Percentiles rank a stretch among this genome's conserved stretches.
These are phyloP conservation scores for Thoreauomyces humboldtii DNA, from an alignment of 192 early-diverging fungal genomes.

Conservation along the genomic window DNA sequence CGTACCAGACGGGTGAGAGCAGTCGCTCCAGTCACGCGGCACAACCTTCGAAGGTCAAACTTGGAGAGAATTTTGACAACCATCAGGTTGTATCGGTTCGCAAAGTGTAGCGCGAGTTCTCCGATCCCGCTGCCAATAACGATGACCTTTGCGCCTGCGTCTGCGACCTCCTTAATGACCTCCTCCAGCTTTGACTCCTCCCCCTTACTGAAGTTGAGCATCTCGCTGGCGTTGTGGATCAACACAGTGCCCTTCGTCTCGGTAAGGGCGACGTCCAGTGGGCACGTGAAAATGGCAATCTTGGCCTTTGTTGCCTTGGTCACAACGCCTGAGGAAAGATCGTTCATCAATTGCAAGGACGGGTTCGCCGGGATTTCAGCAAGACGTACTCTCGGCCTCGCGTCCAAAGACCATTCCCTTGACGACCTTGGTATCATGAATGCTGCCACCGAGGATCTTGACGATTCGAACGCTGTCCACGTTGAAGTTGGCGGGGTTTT, in stretches of 20 bases:
- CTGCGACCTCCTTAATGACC: slow-evolving; percentile 82
- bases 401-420: slow-evolving; percentile 97
- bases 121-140: slow-evolving; percentile 87
- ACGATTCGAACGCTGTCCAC: slow-evolving; percentile 95
- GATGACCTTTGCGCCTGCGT: slow-evolving; percentile 87
- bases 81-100: slow-evolving; percentile 88
- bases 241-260: slow-evolving; percentile 99
- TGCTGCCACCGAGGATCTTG: slow-evolving; percentile 90
- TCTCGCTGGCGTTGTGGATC: slow-evolving; percentile 92
- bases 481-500: slow-evolving; percentile 83
- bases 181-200: slow-evolving; percentile 91
- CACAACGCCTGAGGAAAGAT: slow-evolving; percentile 55
- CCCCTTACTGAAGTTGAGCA: slow-evolving; percentile 94
- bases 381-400: slow-evolving; percentile 77
- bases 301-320: slow-evolving; percentile 78
- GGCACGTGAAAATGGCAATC: slow-evolving; percentile 92
- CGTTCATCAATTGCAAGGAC: too few species aligned
- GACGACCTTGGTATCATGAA: slow-evolving; percentile 86
- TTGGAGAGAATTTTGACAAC: slow-evolving; percentile 90
- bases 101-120: slow-evolving; percentile 91
- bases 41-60: slow-evolving; percentile 93
- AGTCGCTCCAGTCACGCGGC: slow-evolving; percentile 89
- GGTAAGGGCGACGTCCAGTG: slow-evolving; percentile 88
- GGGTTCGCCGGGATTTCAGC: too few species aligned
- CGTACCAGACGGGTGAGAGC: slow-evolving; percentile 79